Conservation (phyloP, 257 asterid species). For the Scutellaria barbata region DNA sequence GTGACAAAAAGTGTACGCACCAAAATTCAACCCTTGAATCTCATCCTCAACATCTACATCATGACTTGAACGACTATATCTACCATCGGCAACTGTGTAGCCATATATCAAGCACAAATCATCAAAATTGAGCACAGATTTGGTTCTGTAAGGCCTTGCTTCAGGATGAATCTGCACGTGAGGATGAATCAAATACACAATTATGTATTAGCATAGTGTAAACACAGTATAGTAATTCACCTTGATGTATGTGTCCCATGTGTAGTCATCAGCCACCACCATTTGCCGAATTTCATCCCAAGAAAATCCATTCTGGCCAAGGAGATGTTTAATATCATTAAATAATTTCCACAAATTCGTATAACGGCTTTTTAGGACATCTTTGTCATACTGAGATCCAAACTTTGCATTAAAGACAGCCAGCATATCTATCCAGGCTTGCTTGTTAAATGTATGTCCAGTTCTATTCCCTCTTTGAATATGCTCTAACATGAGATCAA, state of each 20-base stretch:
- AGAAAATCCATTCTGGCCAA: constrained; percentile 48
- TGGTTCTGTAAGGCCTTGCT: constrained; percentile 42
- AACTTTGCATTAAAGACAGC: constrained; percentile 51
- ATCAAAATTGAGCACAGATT: constrained; percentile 43
- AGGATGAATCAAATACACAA: constrained; percentile 6
- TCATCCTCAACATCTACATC: constrained; percentile 49
- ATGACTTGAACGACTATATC: constrained; percentile 54
- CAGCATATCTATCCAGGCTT: constrained; percentile 53
- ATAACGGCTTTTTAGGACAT: constrained; percentile 51
- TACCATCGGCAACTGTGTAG: constrained; percentile 51
- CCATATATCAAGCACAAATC: constrained; percentile 50
- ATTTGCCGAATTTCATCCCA: constrained; percentile 51
- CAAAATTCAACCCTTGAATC: constrained; percentile 38
- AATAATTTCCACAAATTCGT: constrained; percentile 52
- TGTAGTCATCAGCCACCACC: constrained; percentile 50
- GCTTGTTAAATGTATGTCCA: constrained; percentile 48
- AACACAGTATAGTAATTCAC: constrained; percentile 23
- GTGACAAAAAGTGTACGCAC: constrained; percentile 31
- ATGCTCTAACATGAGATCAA: constrained; percentile 50
- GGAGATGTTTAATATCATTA: constrained; percentile 46
- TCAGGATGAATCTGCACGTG: constrained; percentile 49
- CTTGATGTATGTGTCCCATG: constrained; percentile 50
- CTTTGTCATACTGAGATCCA: constrained; percentile 54
- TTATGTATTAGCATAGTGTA: background rate
- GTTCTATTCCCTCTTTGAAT: constrained; percentile 43